Conservation (phyloP, 495 filamentous ascomycete genomes). For the Staphylotrichum longicolle region DNA sequence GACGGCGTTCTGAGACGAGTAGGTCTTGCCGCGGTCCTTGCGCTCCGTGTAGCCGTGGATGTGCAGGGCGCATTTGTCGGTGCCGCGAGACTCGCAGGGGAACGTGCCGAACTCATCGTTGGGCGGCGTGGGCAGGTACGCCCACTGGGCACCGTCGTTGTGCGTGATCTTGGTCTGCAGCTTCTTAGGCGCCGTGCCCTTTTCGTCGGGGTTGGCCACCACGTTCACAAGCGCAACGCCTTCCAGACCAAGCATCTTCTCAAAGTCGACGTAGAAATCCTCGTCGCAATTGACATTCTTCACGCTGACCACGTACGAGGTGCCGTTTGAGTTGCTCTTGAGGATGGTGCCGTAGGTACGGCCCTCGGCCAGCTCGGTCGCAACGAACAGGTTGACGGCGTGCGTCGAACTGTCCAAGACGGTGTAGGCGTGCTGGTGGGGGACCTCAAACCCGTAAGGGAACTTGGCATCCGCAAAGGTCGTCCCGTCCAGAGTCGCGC, state of each 20-base stretch:
- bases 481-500: conserved; percentile 77
- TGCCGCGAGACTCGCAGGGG: conserved; percentile 58
- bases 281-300: conserved; percentile 72
- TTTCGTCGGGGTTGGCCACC: conserved; percentile 67
- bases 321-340: conserved; percentile 98
- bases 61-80: conserved; percentile 76
- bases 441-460: conserved; percentile 73
- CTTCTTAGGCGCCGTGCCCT: conserved; percentile 65
- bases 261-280: conserved; percentile 83
- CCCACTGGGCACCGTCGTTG: conserved; percentile 91
- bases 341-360: conserved; percentile 80
- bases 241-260: conserved; percentile 88
- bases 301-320: conserved; percentile 82
- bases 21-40: conserved; percentile 71
- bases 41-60: conserved; percentile 95
- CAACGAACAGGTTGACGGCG: conserved; percentile 89
- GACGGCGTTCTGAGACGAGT: conserved; percentile 81
- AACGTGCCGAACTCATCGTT: conserved; percentile 70
- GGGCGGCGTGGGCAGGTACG: conserved; percentile 62
- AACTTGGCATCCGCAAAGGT: conserved; percentile 82
- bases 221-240: conserved; percentile 85
- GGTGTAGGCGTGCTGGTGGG: conserved; percentile 77
- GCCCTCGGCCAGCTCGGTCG: conserved; percentile 57
- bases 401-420: conserved; percentile 91
- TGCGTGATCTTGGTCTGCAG: conserved; percentile 88